Evolutionary conservation across 176 grass and related monocot species (phyloP).

Genomic region (Pontederia crassipes): DNA sequence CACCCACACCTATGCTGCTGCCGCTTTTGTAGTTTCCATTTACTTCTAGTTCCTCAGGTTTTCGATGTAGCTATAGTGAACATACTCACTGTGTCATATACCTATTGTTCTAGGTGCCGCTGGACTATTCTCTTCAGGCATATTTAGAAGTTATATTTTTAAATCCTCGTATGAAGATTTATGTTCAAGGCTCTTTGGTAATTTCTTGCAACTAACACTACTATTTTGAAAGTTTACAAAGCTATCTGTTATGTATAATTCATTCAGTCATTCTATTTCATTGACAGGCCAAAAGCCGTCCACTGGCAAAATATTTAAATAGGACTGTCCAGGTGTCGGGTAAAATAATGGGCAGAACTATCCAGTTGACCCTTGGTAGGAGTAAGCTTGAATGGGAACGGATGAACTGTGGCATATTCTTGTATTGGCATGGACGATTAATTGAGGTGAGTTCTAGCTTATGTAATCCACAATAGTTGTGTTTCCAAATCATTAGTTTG

Average conservation of each 20-base stretch:
- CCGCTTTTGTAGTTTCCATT: no score
- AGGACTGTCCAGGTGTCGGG: constrained; percentile 53
- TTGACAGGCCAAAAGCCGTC: constrained; percentile 56
- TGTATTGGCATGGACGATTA: constrained; percentile 84
- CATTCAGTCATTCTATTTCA: constrained; percentile 12
- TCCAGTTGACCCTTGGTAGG: constrained; percentile 58
- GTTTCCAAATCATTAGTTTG: no score
- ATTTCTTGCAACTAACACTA: constrained; percentile 16
- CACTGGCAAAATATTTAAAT: constrained; percentile 65
- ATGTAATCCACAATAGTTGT: no score
- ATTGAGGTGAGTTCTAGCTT: constrained; percentile 47
- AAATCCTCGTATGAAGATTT: constrained; percentile 79
- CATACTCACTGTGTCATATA: no score
- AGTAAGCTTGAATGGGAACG: constrained; percentile 75
- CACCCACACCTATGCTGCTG: no score
- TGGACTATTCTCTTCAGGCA: constrained; percentile 82
- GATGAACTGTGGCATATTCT: constrained; percentile 71
- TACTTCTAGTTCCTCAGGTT: no score
- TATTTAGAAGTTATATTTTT: constrained; percentile 86
- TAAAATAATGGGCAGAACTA: constrained; percentile 49
- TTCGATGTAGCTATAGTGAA: no score
- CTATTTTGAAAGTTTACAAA: not conserved
- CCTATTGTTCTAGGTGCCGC: constrained; percentile 42
- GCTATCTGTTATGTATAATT: constrained; percentile 1
- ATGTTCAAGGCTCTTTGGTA: constrained; percentile 65